Conservation (phyloP, 139 green algal genomes). For the Chlamydomonas urium region DNA sequence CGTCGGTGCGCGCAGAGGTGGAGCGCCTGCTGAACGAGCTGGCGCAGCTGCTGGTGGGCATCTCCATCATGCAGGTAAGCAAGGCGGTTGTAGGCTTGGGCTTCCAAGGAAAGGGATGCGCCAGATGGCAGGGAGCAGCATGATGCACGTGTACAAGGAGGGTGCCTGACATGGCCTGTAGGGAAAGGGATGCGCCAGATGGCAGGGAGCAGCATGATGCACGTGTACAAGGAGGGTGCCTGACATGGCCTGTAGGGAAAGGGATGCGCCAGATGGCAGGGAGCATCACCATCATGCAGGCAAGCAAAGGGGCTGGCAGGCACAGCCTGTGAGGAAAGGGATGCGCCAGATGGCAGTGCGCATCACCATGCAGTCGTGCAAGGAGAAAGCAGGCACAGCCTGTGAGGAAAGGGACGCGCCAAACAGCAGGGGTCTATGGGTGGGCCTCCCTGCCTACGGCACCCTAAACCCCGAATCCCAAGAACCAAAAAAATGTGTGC, state of each 20-base stretch:
- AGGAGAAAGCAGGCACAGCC: background rate
- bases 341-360: background rate
- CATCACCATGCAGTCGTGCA: background rate
- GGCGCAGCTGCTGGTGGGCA: constrained; percentile 83
- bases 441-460: no score
- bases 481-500: no score
- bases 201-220: background rate
- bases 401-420: background rate
- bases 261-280: background rate
- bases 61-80: constrained; percentile 78
- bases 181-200: background rate
- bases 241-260: background rate
- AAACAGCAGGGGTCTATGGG: no score
- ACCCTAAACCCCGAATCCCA: no score
- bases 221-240: background rate
- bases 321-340: background rate
- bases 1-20: constrained; percentile 50
- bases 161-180: background rate
- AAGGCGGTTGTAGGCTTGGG: background rate
- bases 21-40: constrained; percentile 77
- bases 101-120: background rate
- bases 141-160: background rate
- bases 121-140: background rate
- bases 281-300: constrained; percentile 7
- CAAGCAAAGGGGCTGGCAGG: background rate